These are phyloP conservation scores for Macrocybe gigantea DNA, from an alignment of 768 basidiomycete species.

Conservation along the genomic window DNA sequence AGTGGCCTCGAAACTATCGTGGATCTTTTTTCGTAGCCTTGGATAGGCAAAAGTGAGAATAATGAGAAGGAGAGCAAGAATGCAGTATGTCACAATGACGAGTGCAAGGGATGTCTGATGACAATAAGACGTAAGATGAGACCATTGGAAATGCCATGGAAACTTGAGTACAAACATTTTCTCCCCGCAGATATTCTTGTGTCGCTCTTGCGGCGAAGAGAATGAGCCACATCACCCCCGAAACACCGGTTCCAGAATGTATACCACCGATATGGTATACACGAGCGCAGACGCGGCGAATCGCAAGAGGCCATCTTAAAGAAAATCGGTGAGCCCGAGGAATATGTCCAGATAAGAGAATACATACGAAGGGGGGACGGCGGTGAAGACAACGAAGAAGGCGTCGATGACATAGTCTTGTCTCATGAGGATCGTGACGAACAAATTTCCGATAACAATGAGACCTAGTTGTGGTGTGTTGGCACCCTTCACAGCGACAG, in stretches of 20 bases:
- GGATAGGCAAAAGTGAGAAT: conserved; percentile 36
- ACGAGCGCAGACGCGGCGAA: conserved; percentile 47
- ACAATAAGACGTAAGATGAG: too few species aligned
- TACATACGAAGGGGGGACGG: conserved; percentile 35
- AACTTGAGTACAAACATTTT: conserved; percentile 17
- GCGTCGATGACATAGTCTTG: conserved; percentile 56
- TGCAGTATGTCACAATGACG: conserved; percentile 6
- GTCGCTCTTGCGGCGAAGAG: conserved; percentile 47
- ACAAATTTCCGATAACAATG: conserved; percentile 42
- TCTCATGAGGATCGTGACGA: conserved; percentile 41
- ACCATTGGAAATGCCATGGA: conserved; percentile 6
- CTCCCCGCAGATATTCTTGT: conserved; percentile 35
- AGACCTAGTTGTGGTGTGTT: conserved; percentile 31
- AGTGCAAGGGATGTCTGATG: conserved; percentile 3
- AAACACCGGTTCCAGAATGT: conserved; percentile 53
- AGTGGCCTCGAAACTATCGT: conserved; percentile 34
- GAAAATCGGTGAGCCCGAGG: too few species aligned
- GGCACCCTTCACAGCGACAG: conserved; percentile 25
- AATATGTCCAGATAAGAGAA: too few species aligned
- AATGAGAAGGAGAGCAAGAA: conserved; percentile 20
- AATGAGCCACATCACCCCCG: conserved; percentile 47
- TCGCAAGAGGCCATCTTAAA: conserved; percentile 40
- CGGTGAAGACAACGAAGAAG: conserved; percentile 47
- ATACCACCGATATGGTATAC: conserved; percentile 59
- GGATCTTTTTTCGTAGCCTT: conserved; percentile 26